Conservation (phyloP, 163 green algal species). For the Scenedesmus sp. region DNA sequence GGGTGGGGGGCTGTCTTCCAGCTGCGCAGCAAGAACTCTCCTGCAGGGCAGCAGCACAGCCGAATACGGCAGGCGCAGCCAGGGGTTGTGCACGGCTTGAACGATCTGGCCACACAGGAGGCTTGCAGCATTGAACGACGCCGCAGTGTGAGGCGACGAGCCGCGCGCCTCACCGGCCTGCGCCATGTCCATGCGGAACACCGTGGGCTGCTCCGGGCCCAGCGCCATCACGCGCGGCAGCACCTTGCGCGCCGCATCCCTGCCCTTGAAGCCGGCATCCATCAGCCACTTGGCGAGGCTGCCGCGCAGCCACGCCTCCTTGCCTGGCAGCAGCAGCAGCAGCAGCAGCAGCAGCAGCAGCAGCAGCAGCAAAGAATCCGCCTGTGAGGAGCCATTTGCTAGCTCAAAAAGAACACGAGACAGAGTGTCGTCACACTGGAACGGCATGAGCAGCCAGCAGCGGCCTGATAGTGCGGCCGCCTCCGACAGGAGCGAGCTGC, state of each 20-base stretch:
- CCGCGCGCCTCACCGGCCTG: constrained; percentile 9
- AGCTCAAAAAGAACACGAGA: no score
- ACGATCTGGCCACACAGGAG: no score
- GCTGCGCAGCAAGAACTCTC: constrained; percentile 2
- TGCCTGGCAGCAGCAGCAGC: neutral
- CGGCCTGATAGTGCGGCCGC: no score
- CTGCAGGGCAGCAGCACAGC: constrained; percentile 6
- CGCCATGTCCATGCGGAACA: constrained; percentile 50
- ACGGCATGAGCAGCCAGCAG: no score
- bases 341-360: neutral
- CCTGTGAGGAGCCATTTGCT: no score
- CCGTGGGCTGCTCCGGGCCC: constrained; percentile 21
- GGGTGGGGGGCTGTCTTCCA: constrained; percentile 19
- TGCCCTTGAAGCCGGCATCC: constrained; percentile 1
- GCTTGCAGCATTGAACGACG: no score
- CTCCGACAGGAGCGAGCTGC: no score
- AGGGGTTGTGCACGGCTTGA: no score
- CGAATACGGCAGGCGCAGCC: no score
- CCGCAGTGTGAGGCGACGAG: no score
- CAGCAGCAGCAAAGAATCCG: neutral
- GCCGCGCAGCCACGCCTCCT: constrained; percentile 25
- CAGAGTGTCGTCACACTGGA: no score
- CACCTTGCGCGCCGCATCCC: neutral
- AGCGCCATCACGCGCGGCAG: constrained; percentile 37
- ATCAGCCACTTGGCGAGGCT: constrained; percentile 45